These are phyloP conservation scores for Primulina eburnea DNA, from an alignment of 257 asterid species.

Conservation along the genomic window DNA sequence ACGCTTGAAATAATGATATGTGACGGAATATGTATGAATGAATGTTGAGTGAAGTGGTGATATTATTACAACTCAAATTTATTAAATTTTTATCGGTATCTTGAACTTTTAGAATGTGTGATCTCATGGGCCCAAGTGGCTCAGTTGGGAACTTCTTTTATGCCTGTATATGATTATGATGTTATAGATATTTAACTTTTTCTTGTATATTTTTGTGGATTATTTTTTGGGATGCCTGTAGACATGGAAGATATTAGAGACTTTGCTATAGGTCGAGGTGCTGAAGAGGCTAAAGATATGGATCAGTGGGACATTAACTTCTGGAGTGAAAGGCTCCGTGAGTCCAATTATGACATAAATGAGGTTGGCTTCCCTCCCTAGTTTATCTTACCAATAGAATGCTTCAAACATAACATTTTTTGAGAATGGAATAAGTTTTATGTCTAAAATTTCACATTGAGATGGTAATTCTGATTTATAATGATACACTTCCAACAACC, in stretches of 20 bases:
- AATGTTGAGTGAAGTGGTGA: background rate
- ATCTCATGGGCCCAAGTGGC: background rate
- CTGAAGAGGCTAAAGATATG: conserved; percentile 66
- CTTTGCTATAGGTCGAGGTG: conserved; percentile 55
- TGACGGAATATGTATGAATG: background rate
- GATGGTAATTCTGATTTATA: background rate
- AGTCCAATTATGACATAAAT: conserved; percentile 65
- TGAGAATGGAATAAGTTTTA: background rate
- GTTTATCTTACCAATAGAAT: background rate
- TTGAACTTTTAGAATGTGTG: background rate
- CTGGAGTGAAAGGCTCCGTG: conserved; percentile 92
- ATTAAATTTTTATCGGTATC: no score
- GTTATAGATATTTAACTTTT: no score
- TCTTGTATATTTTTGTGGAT: no score
- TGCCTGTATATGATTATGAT: background rate
- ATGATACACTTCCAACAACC: no score
- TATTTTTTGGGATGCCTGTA: conserved; percentile 25
- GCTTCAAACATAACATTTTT: background rate
- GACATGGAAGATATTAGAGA: conserved; percentile 71
- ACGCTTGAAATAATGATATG: background rate
- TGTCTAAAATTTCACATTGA: background rate
- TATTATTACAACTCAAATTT: background rate
- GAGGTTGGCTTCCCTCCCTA: conserved; percentile 50
- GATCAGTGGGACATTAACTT: conserved; percentile 82
- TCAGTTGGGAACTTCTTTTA: background rate